Base-by-base conservation (phyloP, 106 monocot genomes). In the Vanilla planifolia region DNA sequence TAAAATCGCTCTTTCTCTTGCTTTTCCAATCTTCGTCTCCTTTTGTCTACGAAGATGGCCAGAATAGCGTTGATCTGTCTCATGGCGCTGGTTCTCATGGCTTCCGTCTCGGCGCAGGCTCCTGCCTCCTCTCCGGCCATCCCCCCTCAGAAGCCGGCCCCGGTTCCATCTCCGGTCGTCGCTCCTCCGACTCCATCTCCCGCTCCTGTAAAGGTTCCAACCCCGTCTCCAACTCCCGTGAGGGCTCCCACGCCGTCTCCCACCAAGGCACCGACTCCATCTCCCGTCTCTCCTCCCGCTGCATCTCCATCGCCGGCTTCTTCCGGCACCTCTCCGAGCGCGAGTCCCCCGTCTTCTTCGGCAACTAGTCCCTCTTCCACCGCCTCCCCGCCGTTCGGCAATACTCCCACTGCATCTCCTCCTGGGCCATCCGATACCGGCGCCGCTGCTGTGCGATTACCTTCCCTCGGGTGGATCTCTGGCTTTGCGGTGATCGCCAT, bases 1-100 rank as follows among this genome's bases (percentile, higher is more conserved):
- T 35, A 57, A 35, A 19, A 9, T 57, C 57, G 7, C 6, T n/a
- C 45, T n/a, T 0, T 19, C 34, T 57, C 10, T 35, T 7, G 16
- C 19, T 56, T 8, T 6, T 0, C 3, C 19, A 1, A 17, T 17
- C 6, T 1, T 2, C 34, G n/a, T 20, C 6, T 56, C 7, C 0
- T 27, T 9, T 27, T n/a, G 0, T 29, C 13, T 9, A 23, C 52
- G 20, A 56, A 56, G 57, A 57, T 57, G 56, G 6, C 16, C 11
- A 32, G 56, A 11, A 21, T 57, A 32, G 56, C 56, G 17, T 20
- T 57, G 34, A 19, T 57, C 19, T 57, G 34, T 35, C 34, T 57
- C 35, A 21, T 21, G 16, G 2, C 21, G 1, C 35, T 1, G 14
- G 19, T 57, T 8, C 17, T 35, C n/a, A 21, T 20, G 27, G 33